Conservation (phyloP, 257 asterid genomes). For the Nyctanthes arbortristis region DNA sequence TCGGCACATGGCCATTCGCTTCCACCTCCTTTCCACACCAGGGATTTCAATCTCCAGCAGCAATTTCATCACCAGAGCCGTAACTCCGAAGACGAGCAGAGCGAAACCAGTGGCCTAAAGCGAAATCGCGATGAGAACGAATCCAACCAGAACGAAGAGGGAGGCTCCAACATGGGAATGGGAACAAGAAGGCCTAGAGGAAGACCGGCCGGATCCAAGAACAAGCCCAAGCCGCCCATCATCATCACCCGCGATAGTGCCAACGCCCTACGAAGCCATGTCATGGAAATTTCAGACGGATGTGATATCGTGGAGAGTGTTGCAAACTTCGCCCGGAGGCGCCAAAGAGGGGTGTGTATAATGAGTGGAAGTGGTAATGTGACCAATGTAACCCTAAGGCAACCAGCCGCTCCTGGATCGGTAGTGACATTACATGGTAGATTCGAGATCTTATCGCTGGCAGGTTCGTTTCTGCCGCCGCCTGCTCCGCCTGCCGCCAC, state of each 20-base stretch:
- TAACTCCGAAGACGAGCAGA: constrained; percentile 67
- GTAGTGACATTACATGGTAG: constrained; percentile 81
- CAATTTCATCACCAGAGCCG: constrained; percentile 51
- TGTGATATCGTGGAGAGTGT: constrained; percentile 79
- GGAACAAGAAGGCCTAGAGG: constrained; percentile 70
- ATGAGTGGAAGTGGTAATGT: constrained; percentile 86
- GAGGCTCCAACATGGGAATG: constrained; percentile 17
- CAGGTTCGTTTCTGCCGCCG: constrained; percentile 90
- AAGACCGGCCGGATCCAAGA: constrained; percentile 89
- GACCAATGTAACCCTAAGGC: constrained; percentile 73
- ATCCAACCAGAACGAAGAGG: constrained; percentile 29
- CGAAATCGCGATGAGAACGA: constrained; percentile 52
- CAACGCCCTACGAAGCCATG: constrained; percentile 87
- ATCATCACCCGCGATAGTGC: constrained; percentile 89
- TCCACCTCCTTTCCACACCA: constrained; percentile 79
- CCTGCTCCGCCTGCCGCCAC: constrained; percentile 86
- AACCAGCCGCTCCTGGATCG: constrained; percentile 78
- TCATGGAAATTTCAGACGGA: constrained; percentile 87
- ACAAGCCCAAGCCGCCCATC: constrained; percentile 87
- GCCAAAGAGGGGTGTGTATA: constrained; percentile 87
- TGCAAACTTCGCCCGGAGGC: constrained; percentile 66
- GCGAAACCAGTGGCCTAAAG: constrained; percentile 62
- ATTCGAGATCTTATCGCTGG: constrained; percentile 75
- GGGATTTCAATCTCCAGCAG: constrained; percentile 80
- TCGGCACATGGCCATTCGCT: constrained; percentile 47